phyloP scores from a whole-genome alignment of 2,329 filamentous ascomycete genomes.

The Xylariaceae sp. region DNA sequence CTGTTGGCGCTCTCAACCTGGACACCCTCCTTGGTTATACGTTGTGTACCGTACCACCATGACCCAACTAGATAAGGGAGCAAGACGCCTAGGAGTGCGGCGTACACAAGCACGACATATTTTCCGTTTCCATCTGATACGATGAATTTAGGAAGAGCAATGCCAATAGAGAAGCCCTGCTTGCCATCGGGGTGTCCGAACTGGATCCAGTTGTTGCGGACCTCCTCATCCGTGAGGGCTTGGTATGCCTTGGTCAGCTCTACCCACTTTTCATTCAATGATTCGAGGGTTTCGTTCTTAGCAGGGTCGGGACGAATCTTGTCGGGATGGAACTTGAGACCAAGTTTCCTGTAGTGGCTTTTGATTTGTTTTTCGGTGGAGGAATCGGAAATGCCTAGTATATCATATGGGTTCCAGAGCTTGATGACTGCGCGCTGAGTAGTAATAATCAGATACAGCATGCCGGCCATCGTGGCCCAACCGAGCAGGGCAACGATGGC shows the following conservation, averaged over 20 bases:
- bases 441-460: constrained; percentile 87
- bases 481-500: constrained; percentile 76
- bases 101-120: constrained; percentile 91
- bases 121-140: constrained; percentile 93
- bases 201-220: constrained; percentile 95
- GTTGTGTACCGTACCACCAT: constrained; percentile 98
- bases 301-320: constrained; percentile 82
- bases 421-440: constrained; percentile 75
- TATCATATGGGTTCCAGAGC: constrained; percentile 97
- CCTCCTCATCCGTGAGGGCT: constrained; percentile 93
- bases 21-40: constrained; percentile 90
- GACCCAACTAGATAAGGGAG: constrained; percentile 92
- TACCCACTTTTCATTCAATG: constrained; percentile 86
- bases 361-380: constrained; percentile 91
- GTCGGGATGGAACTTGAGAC: constrained; percentile 88
- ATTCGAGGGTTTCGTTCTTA: constrained; percentile 88
- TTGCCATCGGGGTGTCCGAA: constrained; percentile 97
- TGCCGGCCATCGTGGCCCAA: constrained; percentile 84
- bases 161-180: constrained; percentile 97
- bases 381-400: constrained; percentile 85
- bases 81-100: constrained; percentile 83
- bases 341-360: constrained; percentile 85
- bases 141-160: constrained; percentile 91
- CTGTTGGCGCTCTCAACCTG: constrained; percentile 92
- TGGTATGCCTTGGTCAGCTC: constrained; percentile 98